Conservation (phyloP, 352 stramenopile species). For the Globisporangium nagaii region DNA sequence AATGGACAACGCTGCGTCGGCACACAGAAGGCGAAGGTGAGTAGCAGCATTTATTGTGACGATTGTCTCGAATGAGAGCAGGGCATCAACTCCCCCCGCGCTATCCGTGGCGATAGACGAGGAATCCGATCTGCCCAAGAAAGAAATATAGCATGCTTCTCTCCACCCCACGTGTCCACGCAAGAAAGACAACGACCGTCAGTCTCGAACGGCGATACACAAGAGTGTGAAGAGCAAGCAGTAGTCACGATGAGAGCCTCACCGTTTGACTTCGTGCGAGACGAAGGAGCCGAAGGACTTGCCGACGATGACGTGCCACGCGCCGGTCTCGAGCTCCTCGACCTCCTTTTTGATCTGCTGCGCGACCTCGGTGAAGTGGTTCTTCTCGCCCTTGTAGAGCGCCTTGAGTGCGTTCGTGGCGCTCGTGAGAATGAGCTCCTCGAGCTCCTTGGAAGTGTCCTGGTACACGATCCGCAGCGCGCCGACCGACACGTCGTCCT, state of each 20-base stretch:
- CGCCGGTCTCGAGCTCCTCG: slow-evolving; percentile 56
- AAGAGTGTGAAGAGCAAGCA: not conserved
- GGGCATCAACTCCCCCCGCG: slow-evolving; percentile 5
- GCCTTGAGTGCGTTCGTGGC: slow-evolving; percentile 77
- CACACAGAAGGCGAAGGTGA: no score
- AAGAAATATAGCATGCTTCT: slow-evolving; percentile 81
- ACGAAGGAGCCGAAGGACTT: slow-evolving; percentile 85
- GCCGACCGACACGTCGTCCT: slow-evolving; percentile 69
- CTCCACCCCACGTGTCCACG: not conserved
- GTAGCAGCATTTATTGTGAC: slow-evolving; percentile 30
- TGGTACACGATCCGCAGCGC: slow-evolving; percentile 64
- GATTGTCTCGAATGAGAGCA: no score
- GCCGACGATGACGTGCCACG: slow-evolving; percentile 82
- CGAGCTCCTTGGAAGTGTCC: slow-evolving; percentile 59
- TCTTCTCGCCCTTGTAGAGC: slow-evolving; percentile 84
- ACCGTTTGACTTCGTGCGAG: slow-evolving; percentile 83
- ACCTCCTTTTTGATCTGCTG: slow-evolving; percentile 79
- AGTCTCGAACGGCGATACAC: not conserved
- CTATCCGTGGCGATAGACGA: slow-evolving; percentile 70
- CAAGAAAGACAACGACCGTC: not conserved
- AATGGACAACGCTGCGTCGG: no score
- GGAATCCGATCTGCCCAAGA: slow-evolving; percentile 71
- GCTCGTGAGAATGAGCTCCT: slow-evolving; percentile 64
- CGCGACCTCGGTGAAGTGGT: slow-evolving; percentile 74
- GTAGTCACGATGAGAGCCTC: slow-evolving; percentile 3